phyloP scores from a whole-genome alignment of 1,284 basidiomycete species.

The Marasmius sp. region DNA sequence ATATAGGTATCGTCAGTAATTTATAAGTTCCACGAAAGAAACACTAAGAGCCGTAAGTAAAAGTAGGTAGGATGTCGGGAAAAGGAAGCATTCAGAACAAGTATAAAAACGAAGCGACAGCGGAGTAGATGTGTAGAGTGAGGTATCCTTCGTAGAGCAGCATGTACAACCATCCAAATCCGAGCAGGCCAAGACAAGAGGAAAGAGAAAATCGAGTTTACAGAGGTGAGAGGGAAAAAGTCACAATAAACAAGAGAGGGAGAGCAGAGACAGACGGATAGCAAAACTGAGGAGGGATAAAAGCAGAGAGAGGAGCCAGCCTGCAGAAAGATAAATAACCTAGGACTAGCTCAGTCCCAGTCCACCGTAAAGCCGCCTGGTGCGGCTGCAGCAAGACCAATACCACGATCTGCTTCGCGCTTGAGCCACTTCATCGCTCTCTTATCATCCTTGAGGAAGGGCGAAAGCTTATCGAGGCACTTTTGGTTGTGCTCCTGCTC shows the following conservation, averaged over 20 bases:
- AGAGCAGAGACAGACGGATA: not conserved
- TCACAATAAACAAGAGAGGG: not conserved
- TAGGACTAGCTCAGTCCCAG: slow-evolving; percentile 56
- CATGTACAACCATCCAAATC: not conserved
- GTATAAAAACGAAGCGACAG: not conserved
- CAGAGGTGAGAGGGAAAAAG: not conserved
- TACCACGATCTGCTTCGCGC: slow-evolving; percentile 69
- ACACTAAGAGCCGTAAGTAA: not conserved
- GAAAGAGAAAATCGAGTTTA: not conserved
- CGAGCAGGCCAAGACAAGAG: not conserved
- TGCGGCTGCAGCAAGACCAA: slow-evolving; percentile 59
- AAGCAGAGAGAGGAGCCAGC: not conserved
- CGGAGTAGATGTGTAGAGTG: not conserved
- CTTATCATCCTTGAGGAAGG: slow-evolving; percentile 76
- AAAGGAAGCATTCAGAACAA: no score
- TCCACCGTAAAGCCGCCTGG: slow-evolving; percentile 72
- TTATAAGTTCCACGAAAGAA: not conserved
- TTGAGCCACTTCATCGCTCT: slow-evolving; percentile 81
- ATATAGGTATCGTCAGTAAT: not conserved
- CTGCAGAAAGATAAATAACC: not conserved
- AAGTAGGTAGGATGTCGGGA: not conserved
- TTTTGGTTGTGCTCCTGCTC: slow-evolving; percentile 79
- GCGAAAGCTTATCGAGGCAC: slow-evolving; percentile 72
- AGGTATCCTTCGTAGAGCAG: not conserved
- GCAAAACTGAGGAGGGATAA: not conserved